Conservation (phyloP, 768 basidiomycete species). For the Calocera viscosa region DNA sequence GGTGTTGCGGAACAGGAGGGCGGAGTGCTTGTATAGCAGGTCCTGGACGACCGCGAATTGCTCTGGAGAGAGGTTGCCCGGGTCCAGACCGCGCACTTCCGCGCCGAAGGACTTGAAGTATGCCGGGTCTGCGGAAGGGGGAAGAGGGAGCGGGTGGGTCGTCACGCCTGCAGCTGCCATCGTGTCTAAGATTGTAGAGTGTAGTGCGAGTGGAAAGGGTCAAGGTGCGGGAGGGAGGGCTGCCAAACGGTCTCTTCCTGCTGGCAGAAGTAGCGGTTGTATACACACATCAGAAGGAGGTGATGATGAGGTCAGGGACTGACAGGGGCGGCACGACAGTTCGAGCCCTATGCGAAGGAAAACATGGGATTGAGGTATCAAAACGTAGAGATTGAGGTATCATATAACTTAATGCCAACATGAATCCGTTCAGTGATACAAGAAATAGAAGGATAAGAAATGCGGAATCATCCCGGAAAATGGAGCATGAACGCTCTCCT, state of each 20-base stretch:
- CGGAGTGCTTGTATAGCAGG: slow-evolving; percentile 67
- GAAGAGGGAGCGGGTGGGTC: slow-evolving; percentile 46
- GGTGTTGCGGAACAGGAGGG: slow-evolving; percentile 60
- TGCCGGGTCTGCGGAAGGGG: slow-evolving; percentile 54
- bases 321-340: too few species aligned
- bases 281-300: too few species aligned
- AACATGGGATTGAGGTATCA: too few species aligned
- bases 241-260: neutral
- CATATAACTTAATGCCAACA: too few species aligned
- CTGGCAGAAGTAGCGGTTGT: too few species aligned
- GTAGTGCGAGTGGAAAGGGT: neutral
- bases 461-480: slow-evolving; percentile 19
- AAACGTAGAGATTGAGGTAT: too few species aligned
- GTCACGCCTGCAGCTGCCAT: neutral
- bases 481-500: slow-evolving; percentile 43
- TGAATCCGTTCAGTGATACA: too few species aligned
- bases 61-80: slow-evolving; percentile 45
- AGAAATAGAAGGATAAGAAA: neutral
- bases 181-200: too few species aligned
- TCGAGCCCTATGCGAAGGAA: too few species aligned
- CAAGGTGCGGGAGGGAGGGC: neutral
- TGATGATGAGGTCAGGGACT: too few species aligned
- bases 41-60: slow-evolving; percentile 56
- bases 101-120: slow-evolving; percentile 63
- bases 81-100: slow-evolving; percentile 61